Base-by-base conservation (phyloP, 129 eudicot species). In the Chrysanthemum seticuspe region DNA sequence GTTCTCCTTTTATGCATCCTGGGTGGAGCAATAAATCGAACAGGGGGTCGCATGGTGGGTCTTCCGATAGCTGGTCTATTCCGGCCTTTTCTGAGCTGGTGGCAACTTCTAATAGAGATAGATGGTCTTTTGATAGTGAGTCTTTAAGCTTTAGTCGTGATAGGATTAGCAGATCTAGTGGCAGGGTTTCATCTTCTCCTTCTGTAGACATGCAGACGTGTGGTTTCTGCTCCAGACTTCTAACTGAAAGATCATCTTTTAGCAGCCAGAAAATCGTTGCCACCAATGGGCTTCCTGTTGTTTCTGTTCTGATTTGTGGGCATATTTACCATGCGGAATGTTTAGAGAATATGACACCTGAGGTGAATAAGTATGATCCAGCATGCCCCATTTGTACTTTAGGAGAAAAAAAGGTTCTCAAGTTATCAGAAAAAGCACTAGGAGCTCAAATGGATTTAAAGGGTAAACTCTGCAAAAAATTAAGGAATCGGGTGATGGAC, bases 301-400 rank as follows among this genome's bases (percentile, higher is more conserved):
- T 87, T 13, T 88, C 97, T 34, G 91, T 95, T 68, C 72, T 95
- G 72, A 74, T 81, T 29, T 95, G 96, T 73, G 97, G 96, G 50
- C 99, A 95, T 75, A 97, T 80, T n/a, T 95, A 90, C 73, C 99
- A 95, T 80, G 88, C 94, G 4, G 99, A 95, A 34, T 95, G 99
- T 79, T 80, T 95, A 78, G 99, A 95, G 68, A 76, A 76, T 71
- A 91, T 91, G 90, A 91, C 97, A 5, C 87, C 89, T 1, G 99
- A 95, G 49, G 61, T 86, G 19, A 78, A 83, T 72, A 91, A 91
- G 83, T 88, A 84, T 65, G 99, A 95, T 74, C 99, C 99, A 0
- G 80, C 86, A 9, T 95, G 99, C 72, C 99, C 99, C 0, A 85
- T 95, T 51, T 95, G 99, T 82, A 91, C 99, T 59, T 82, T 86